phyloP scores from a whole-genome alignment of 768 basidiomycete species.

The Tulasnella sp. region DNA sequence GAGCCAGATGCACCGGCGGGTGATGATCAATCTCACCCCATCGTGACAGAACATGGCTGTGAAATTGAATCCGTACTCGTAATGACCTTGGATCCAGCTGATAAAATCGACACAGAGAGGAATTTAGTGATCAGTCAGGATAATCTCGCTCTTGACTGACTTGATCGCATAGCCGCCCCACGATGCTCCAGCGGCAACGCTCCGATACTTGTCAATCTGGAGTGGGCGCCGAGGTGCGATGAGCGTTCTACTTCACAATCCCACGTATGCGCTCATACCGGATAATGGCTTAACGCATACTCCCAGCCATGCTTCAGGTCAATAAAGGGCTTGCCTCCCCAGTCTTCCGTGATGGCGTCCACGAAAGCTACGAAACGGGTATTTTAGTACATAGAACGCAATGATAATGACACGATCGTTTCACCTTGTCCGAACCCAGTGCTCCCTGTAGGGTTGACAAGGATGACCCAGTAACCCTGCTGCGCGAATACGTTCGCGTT shows the following conservation, averaged over 20 bases:
- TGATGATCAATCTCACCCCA: constrained; percentile 43
- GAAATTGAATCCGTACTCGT: constrained; percentile 78
- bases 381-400: constrained; percentile 16
- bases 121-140: background rate
- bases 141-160: constrained; percentile 31
- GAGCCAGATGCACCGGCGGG: background rate
- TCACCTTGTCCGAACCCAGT: constrained; percentile 88
- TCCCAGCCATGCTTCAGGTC: constrained; percentile 71
- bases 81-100: constrained; percentile 94
- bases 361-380: constrained; percentile 49
- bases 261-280: constrained; percentile 42
- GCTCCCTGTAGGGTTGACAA: constrained; percentile 79
- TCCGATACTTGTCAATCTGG: constrained; percentile 58
- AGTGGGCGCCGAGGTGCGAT: background rate
- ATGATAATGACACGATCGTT: background rate
- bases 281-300: constrained; percentile 50
- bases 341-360: constrained; percentile 69
- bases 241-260: background rate
- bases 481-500: constrained; percentile 86
- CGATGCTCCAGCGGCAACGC: constrained; percentile 55
- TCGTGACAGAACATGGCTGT: constrained; percentile 90
- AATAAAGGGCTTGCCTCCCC: constrained; percentile 79
- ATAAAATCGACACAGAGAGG: background rate
- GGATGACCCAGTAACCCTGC: constrained; percentile 80
- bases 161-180: constrained; percentile 88